Conservation (phyloP, 257 asterid species). For the Leptodermis oblonga region DNA sequence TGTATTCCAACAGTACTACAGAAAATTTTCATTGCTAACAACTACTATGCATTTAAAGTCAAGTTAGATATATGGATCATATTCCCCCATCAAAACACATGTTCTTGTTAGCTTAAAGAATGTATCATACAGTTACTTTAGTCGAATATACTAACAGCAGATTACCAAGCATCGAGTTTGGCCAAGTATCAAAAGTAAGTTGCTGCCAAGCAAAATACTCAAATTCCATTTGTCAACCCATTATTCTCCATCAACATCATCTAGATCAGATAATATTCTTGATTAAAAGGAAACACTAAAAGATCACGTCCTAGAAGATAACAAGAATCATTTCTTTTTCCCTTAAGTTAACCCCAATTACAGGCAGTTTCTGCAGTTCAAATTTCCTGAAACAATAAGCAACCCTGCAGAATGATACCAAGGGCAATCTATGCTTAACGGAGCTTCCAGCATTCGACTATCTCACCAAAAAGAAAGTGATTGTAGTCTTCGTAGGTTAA, state of each 20-base stretch:
- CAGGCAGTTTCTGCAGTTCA: background rate
- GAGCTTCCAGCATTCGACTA: background rate
- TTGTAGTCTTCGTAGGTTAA: background rate
- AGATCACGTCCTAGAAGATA: no score
- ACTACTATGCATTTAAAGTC: no score
- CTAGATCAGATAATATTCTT: background rate
- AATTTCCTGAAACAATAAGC: background rate
- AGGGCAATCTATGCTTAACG: background rate
- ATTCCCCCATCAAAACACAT: no score
- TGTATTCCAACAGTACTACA: background rate
- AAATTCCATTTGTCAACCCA: background rate
- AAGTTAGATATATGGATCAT: no score
- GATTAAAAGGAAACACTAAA: background rate
- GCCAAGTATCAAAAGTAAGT: background rate
- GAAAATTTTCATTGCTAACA: background rate
- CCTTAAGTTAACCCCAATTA: background rate
- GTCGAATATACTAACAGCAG: background rate
- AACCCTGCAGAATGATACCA: background rate
- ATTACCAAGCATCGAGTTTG: background rate
- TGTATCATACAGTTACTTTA: background rate
- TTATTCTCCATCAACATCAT: slow-evolving; percentile 2
- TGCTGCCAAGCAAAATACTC: slow-evolving; percentile 3
- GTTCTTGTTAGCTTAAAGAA: no score
- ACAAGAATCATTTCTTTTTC: background rate
- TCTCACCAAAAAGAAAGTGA: background rate